Conservation (phyloP, 805 yeast genomes). For the Ogataea thermomethanolica region DNA sequence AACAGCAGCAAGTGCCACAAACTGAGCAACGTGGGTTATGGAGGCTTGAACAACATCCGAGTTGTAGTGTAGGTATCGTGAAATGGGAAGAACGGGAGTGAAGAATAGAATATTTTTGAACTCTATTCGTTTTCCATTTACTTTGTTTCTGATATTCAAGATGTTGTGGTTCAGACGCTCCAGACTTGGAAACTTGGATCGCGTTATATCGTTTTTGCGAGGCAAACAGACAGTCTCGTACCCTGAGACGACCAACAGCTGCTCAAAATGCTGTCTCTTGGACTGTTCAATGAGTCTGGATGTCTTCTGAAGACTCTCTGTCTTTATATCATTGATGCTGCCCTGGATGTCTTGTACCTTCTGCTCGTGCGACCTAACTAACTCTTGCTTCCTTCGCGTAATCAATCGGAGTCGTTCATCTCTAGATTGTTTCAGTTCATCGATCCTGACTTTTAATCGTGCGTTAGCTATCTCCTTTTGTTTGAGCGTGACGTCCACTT, state of each 20-base stretch:
- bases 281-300: slow-evolving; percentile 14
- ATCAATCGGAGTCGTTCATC: slow-evolving; percentile 1
- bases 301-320: slow-evolving; percentile 13
- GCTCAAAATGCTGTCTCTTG: slow-evolving; percentile 15
- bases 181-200: slow-evolving; percentile 3
- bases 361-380: slow-evolving; percentile 6
- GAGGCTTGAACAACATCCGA: slow-evolving; percentile 22
- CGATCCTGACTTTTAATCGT: slow-evolving; percentile 5
- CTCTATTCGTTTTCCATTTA: slow-evolving; percentile 2
- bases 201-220: not conserved
- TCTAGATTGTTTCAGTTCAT: not conserved
- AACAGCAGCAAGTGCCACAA: slow-evolving; percentile 15
- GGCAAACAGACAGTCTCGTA: slow-evolving; percentile 5
- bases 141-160: slow-evolving; percentile 9
- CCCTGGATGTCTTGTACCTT: not conserved
- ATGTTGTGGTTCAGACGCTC: slow-evolving; percentile 15
- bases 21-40: slow-evolving; percentile 18
- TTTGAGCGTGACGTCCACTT: slow-evolving; percentile 7
- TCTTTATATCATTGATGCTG: slow-evolving; percentile 9
- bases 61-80: slow-evolving; percentile 19
- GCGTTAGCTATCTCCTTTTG: slow-evolving; percentile 10
- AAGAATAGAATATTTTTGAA: slow-evolving; percentile 20
- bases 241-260: slow-evolving; percentile 13
- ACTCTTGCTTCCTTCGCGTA: slow-evolving; percentile 1
- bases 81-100: slow-evolving; percentile 27